Percentiles rank a stretch among this genome's conserved stretches.
Conservation (phyloP, 2,329 filamentous ascomycete species). For the Lecanicillium sp. region DNA sequence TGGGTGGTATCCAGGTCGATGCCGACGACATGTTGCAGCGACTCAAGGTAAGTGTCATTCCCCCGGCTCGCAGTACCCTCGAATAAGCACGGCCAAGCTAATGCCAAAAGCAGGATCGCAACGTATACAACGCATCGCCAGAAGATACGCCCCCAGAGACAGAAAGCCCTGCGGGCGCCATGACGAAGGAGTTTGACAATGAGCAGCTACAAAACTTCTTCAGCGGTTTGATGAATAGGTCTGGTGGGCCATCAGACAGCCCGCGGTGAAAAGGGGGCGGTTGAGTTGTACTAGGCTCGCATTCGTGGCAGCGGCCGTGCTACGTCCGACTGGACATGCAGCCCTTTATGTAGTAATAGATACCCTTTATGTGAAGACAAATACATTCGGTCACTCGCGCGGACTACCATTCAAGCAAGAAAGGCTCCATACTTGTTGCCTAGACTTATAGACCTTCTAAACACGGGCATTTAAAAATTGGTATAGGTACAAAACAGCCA, state of each 20-base stretch:
- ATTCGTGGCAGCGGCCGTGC: too few species aligned
- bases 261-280: slow-evolving; percentile 11
- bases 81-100: not conserved
- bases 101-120: slow-evolving; percentile 39
- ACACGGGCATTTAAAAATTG: too few species aligned
- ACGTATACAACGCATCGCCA: slow-evolving; percentile 41
- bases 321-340: not conserved
- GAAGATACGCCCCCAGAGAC: slow-evolving; percentile 32
- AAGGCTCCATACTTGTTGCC: too few species aligned
- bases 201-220: slow-evolving; percentile 55
- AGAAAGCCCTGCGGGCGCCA: slow-evolving; percentile 26
- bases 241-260: slow-evolving; percentile 20
- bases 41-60: slow-evolving; percentile 57
- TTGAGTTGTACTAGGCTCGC: too few species aligned
- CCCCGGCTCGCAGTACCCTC: not conserved
- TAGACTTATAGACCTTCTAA: too few species aligned
- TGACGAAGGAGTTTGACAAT: slow-evolving; percentile 39
- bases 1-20: slow-evolving; percentile 90
- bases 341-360: slow-evolving; percentile 29
- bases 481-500: too few species aligned
- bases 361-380: slow-evolving; percentile 29
- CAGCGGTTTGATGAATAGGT: slow-evolving; percentile 50
- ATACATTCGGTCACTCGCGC: not conserved
- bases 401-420: too few species aligned
- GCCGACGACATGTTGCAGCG: slow-evolving; percentile 88